These are phyloP conservation scores for Coleophoma crateriformis DNA, from an alignment of 2,329 filamentous ascomycete genomes.

Conservation along the genomic window DNA sequence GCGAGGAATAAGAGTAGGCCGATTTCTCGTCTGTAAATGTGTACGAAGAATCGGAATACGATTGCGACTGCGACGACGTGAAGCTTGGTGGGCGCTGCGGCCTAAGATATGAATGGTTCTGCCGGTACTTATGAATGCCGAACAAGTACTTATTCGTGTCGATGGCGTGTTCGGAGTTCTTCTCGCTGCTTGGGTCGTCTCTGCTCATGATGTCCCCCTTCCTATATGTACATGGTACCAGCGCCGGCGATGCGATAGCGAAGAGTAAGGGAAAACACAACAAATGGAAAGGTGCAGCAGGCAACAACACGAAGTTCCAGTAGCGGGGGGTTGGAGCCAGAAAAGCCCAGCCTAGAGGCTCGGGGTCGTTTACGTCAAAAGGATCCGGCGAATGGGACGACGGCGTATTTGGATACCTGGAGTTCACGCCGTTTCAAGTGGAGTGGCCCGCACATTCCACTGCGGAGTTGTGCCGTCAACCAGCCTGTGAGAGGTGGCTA, in stretches of 20 bases:
- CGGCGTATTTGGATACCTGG: slow-evolving; percentile 4
- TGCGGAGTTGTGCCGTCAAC: no score
- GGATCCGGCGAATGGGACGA: neutral
- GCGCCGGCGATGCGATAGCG: neutral
- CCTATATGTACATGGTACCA: neutral
- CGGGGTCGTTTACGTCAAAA: neutral
- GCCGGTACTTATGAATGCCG: neutral
- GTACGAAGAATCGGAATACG: neutral
- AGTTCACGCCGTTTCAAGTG: no score
- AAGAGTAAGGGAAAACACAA: neutral
- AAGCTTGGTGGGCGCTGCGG: neutral
- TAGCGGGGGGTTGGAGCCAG: neutral
- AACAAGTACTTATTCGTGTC: neutral
- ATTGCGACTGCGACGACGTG: neutral
- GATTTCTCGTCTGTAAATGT: neutral
- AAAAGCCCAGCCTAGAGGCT: neutral
- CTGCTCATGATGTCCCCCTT: neutral
- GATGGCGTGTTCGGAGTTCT: no score
- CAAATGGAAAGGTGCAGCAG: neutral
- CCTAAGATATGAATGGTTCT: neutral
- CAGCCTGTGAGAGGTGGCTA: no score
- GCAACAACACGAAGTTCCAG: neutral
- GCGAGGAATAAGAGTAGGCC: neutral
- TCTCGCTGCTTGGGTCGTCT: neutral
- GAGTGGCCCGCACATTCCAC: no score